Percentiles rank a stretch among this genome's conserved stretches.
phyloP scores from a whole-genome alignment of 306 rosid genomes.

The Pterocarpus santalinus region DNA sequence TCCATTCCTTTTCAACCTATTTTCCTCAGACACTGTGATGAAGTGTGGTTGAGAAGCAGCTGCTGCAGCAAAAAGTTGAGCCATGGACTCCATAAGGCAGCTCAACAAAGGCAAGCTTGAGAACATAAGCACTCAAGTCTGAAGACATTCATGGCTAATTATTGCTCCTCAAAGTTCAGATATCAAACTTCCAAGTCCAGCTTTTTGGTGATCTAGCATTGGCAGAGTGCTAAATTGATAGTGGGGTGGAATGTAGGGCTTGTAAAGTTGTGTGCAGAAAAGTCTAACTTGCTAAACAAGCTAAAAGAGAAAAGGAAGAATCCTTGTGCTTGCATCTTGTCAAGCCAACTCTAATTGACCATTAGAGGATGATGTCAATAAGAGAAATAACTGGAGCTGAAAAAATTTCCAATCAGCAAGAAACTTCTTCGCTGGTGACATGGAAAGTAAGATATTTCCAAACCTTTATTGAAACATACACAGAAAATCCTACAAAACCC shows the following conservation, averaged over 20 bases:
- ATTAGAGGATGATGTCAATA: not conserved
- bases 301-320: not conserved
- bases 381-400: conserved; percentile 5
- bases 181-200: conserved; percentile 14
- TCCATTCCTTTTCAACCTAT: conserved; percentile 18
- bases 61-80: conserved; percentile 36
- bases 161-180: not conserved
- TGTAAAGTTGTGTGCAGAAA: not conserved
- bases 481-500: too few species aligned
- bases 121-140: not conserved
- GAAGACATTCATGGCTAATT: conserved; percentile 46
- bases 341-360: conserved; percentile 15
- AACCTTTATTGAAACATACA: too few species aligned
- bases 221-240: conserved; percentile 37
- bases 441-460: not conserved
- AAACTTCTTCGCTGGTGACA: conserved; percentile 18
- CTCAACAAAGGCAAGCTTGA: conserved; percentile 36
- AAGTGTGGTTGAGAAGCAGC: conserved; percentile 44
- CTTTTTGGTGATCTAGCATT: not conserved
- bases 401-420: not conserved
- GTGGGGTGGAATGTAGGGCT: not conserved
- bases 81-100: conserved; percentile 39
- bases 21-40: conserved; percentile 34
- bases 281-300: conserved; percentile 43
- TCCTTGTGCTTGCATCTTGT: conserved; percentile 13